Percentiles rank a stretch among this genome's conserved stretches.
Conservation (phyloP, 495 filamentous ascomycete species). For the Tetracladium setigerum region DNA sequence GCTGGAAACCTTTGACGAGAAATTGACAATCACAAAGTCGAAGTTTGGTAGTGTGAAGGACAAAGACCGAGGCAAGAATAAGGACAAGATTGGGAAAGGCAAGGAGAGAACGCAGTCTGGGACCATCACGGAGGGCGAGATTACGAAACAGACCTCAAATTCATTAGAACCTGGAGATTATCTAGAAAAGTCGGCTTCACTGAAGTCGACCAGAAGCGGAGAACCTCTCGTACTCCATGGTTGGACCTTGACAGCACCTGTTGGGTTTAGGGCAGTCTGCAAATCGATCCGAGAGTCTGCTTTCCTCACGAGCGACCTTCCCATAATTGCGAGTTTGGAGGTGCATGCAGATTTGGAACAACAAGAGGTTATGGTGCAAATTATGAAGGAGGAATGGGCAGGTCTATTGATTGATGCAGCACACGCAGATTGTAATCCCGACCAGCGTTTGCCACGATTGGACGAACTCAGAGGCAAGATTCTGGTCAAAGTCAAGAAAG, state of each 20-base stretch:
- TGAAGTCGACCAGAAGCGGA: conserved; percentile 10
- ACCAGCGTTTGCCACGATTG: conserved; percentile 56
- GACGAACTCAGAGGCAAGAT: conserved; percentile 66
- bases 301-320: conserved; percentile 64
- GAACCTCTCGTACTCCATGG: conserved; percentile 85
- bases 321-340: conserved; percentile 84
- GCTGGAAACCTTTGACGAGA: conserved; percentile 15
- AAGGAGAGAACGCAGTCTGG: too few species aligned
- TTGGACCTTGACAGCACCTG: conserved; percentile 80
- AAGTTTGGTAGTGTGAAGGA: background rate
- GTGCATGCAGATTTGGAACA: conserved; percentile 74
- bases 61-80: too few species aligned
- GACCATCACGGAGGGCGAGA: too few species aligned
- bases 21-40: conserved; percentile 9
- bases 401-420: conserved; percentile 57
- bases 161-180: conserved; percentile 2
- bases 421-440: conserved; percentile 29
- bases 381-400: conserved; percentile 74
- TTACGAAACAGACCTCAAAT: background rate
- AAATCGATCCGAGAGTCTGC: conserved; percentile 68
- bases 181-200: conserved; percentile 10
- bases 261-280: conserved; percentile 80
- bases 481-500: conserved; percentile 83
- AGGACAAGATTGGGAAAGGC: too few species aligned
- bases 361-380: conserved; percentile 82